Conservation (phyloP, 202 grass and related monocot genomes). For the Panicum hallii region DNA sequence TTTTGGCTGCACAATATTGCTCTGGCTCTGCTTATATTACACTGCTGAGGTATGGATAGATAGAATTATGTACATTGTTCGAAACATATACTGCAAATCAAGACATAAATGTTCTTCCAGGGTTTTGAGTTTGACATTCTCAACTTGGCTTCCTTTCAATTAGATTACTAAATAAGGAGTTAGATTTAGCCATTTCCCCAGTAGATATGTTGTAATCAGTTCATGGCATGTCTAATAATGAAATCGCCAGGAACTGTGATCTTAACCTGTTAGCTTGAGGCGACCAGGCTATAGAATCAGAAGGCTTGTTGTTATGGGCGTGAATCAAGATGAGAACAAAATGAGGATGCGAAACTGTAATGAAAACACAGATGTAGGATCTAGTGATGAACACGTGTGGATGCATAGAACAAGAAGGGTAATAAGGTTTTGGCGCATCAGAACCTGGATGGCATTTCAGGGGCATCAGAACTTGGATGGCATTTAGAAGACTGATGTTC, state of each 20-base stretch:
- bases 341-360: not conserved
- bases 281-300: not conserved
- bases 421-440: not conserved
- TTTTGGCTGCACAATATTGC: too few relatives aligned
- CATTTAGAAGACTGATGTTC: not conserved
- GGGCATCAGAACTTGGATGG: not conserved
- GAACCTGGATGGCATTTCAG: not conserved
- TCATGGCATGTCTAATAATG: not conserved
- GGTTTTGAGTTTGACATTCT: not conserved
- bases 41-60: not conserved
- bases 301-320: not conserved
- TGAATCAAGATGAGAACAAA: not conserved
- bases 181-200: not conserved
- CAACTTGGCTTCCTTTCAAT: not conserved
- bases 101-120: not conserved
- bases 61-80: not conserved
- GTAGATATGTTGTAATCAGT: not conserved
- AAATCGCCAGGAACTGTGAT: not conserved
- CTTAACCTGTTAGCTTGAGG: not conserved
- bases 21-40: too few relatives aligned
- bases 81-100: not conserved
- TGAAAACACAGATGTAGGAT: not conserved
- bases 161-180: not conserved
- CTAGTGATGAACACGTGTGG: not conserved
- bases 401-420: not conserved